A percentile compares a stretch with the other conserved stretches of the same genome.
These are phyloP conservation scores for Raphanus hybrid DNA, from an alignment of 441 rosid species.

Conservation along the genomic window DNA sequence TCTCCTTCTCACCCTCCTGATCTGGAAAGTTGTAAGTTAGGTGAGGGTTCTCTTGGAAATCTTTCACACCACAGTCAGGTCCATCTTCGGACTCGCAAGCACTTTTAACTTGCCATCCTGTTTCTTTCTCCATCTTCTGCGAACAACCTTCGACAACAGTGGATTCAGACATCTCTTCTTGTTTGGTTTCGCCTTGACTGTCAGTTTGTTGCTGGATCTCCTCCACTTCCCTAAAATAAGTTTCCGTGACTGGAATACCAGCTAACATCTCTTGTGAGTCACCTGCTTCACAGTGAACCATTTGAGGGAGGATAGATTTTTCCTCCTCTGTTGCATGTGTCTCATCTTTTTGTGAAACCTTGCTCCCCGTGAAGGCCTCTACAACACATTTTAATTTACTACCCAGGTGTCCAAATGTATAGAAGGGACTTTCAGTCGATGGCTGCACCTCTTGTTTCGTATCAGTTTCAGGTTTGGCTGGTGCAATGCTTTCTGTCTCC, in stretches of 20 bases:
- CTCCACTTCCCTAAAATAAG: constrained; percentile 29
- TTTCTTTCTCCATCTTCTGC: constrained; percentile 26
- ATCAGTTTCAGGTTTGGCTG: constrained; percentile 36
- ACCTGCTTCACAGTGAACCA: constrained; percentile 26
- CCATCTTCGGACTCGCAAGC: constrained; percentile 29
- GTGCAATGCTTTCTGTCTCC: constrained; percentile 37
- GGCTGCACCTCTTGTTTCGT: constrained; percentile 38
- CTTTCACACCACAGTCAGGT: constrained; percentile 23
- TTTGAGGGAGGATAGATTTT: constrained; percentile 27
- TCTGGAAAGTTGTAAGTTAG: constrained; percentile 30
- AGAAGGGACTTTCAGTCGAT: constrained; percentile 38
- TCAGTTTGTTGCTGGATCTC: constrained; percentile 37
- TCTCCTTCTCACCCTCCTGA: constrained; percentile 35
- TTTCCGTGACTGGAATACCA: constrained; percentile 37
- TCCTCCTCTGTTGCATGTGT: constrained; percentile 31
- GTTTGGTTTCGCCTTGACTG: constrained; percentile 20
- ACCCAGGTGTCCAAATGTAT: constrained; percentile 44
- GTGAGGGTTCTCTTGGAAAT: constrained; percentile 26
- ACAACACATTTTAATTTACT: constrained; percentile 43
- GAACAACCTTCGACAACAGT: constrained; percentile 26
- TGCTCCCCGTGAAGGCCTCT: constrained; percentile 44
- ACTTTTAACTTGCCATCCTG: constrained; percentile 28
- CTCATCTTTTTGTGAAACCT: constrained; percentile 37
- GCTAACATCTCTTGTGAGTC: constrained; percentile 29
- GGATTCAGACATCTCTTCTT: constrained; percentile 34